Evolutionary conservation across 2,329 filamentous ascomycete species (phyloP).

Genomic region (Cercospora beticola): DNA sequence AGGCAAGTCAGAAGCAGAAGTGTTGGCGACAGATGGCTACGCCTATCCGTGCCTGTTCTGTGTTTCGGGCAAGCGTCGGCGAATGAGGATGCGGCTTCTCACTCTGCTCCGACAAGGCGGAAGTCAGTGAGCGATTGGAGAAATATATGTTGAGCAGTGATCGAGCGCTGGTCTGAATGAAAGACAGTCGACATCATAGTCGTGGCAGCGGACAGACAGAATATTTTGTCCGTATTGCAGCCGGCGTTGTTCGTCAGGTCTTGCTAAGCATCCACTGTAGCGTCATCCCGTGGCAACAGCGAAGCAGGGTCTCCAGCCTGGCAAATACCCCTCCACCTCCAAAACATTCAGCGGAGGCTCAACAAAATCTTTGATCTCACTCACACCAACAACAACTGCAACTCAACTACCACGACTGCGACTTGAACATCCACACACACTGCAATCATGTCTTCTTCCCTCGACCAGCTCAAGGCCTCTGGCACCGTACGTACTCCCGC

Average conservation of each 20-base stretch:
- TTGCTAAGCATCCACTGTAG: conserved; percentile 5
- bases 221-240: background rate
- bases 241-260: conserved; percentile 3
- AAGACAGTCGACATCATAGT: background rate
- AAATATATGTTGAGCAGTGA: background rate
- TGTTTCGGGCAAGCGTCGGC: conserved; percentile 1
- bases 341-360: conserved; percentile 2
- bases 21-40: background rate
- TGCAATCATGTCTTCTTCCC: conserved; percentile 72
- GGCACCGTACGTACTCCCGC: conserved; percentile 74
- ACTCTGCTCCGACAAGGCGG: background rate
- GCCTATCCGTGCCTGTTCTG: background rate
- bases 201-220: background rate
- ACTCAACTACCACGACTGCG: background rate
- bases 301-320: background rate
- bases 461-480: conserved; percentile 94
- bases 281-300: conserved; percentile 4
- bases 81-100: background rate
- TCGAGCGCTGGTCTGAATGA: background rate
- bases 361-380: conserved; percentile 7
- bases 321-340: background rate
- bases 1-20: background rate
- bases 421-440: background rate
- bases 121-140: background rate
- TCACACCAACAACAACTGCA: conserved; percentile 3